A percentile compares a stretch with the other conserved stretches of the same genome.
phyloP scores from a whole-genome alignment of 805 yeast species.

The Spathaspora girioi region DNA sequence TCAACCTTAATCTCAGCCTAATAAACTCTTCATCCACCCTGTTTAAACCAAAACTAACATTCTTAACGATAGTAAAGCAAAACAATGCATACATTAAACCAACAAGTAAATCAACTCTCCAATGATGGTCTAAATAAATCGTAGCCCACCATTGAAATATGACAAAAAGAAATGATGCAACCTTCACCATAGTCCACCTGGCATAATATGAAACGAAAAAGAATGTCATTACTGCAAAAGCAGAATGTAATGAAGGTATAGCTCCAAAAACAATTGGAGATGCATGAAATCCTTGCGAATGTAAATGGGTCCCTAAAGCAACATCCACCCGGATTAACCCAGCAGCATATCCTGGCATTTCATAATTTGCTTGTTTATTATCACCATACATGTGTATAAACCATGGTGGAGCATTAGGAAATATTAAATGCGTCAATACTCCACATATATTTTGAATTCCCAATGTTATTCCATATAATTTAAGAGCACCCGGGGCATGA shows the following conservation, averaged over 20 bases:
- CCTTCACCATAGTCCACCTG: slow-evolving; percentile 28
- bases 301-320: slow-evolving; percentile 54
- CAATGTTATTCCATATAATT: slow-evolving; percentile 48
- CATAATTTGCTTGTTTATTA: slow-evolving; percentile 52
- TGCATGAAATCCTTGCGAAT: slow-evolving; percentile 60
- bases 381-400: slow-evolving; percentile 61
- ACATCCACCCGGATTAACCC: slow-evolving; percentile 64
- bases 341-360: slow-evolving; percentile 72
- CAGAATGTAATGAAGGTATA: slow-evolving; percentile 60
- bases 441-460: slow-evolving; percentile 64
- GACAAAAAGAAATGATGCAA: slow-evolving; percentile 42
- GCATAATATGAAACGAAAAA: slow-evolving; percentile 40
- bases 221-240: slow-evolving; percentile 57
- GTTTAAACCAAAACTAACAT: slow-evolving; percentile 12
- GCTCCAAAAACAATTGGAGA: slow-evolving; percentile 71
- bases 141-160: slow-evolving; percentile 72
- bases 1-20: slow-evolving; percentile 30
- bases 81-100: slow-evolving; percentile 45
- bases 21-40: slow-evolving; percentile 24
- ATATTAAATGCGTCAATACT: slow-evolving; percentile 54
- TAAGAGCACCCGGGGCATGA: slow-evolving; percentile 61
- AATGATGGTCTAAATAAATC: slow-evolving; percentile 70
- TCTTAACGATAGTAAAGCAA: slow-evolving; percentile 9
- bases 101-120: slow-evolving; percentile 56
- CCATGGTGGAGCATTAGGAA: slow-evolving; percentile 79